Conservation (phyloP, 495 filamentous ascomycete species). For the Aspergillus panamensis region DNA sequence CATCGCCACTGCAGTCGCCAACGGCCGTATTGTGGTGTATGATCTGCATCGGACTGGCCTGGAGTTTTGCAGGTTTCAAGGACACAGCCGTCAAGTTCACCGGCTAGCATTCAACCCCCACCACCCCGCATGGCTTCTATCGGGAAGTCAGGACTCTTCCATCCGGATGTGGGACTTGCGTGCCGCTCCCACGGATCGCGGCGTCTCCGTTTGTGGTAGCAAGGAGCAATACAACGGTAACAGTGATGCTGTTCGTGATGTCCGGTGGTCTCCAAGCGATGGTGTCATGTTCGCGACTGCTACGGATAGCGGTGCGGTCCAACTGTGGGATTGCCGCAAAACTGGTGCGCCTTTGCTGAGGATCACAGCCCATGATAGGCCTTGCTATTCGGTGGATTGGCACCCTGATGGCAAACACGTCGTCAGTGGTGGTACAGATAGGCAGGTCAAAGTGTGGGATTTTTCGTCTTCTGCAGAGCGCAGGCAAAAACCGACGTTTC, state of each 20-base stretch:
- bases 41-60: conserved; percentile 71
- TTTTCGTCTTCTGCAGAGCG: conserved; percentile 72
- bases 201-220: conserved; percentile 52
- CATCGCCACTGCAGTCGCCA: conserved; percentile 80
- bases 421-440: conserved; percentile 77
- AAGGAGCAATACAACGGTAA: conserved; percentile 57
- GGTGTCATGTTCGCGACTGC: conserved; percentile 83
- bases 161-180: conserved; percentile 79
- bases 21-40: conserved; percentile 83
- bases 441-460: conserved; percentile 89
- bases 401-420: conserved; percentile 92
- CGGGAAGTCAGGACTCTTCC: conserved; percentile 87
- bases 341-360: conserved; percentile 58
- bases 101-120: conserved; percentile 86
- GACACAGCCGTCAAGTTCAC: conserved; percentile 90
- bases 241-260: conserved; percentile 77
- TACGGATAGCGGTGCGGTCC: conserved; percentile 78
- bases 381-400: conserved; percentile 85
- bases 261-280: conserved; percentile 85
- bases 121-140: conserved; percentile 70
- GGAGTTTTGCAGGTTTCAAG: conserved; percentile 73
- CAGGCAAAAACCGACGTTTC: conserved; percentile 68
- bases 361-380: conserved; percentile 79
- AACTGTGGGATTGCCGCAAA: conserved; percentile 67
- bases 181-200: conserved; percentile 45